Base-by-base conservation (phyloP, 768 basidiomycete genomes). In the Porphyrellus cyaneotinctus region DNA sequence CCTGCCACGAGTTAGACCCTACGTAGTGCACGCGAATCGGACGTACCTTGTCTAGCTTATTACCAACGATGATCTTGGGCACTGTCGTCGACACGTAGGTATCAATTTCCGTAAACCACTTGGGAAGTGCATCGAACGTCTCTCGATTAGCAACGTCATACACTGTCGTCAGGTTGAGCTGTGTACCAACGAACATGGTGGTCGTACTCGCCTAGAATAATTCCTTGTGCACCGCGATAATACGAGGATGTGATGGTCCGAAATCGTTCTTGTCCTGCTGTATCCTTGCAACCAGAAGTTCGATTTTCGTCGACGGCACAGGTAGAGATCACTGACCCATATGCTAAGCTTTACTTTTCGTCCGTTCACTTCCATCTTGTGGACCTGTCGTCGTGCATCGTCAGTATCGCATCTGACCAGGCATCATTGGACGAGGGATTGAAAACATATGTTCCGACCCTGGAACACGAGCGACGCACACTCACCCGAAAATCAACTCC, bases 221-320 rank as follows among this genome's bases (percentile, higher is more conserved):
- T 80, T 8, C 89, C 88, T 59, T 91, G 88, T 39, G 88, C 88
- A 2, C 88, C 89, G 26, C 97, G 81, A 65, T 98, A 99, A 63
- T 98, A 99, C 10, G 89, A 91, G 3, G 88, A 88, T 6, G 97
- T 98, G 60, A 99, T 87, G 4, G 95, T 97, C 42, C 93, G 79
- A 66, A 97, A 99, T 6, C 95, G 84, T 71, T 99, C 97, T 69
- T 98, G 95, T 0, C 97, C 95, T 45, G 94, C 92, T 0, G 93
- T 95, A 62, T 97, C 92, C 92, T 94, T 35, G 22, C 8, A 15
- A 3, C 3, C 3, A 3, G 17, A 13, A 6, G 4, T 39, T 52
- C 22, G 51, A 39, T 12, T 14, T n/a, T 20, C 20, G 46, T 32
- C 20, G 15, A 32, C 36, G 33, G 33, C 38, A 0, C 9, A 22